Base-by-base conservation (phyloP, 2,329 filamentous ascomycete genomes). In the Ophiostoma quercus region DNA sequence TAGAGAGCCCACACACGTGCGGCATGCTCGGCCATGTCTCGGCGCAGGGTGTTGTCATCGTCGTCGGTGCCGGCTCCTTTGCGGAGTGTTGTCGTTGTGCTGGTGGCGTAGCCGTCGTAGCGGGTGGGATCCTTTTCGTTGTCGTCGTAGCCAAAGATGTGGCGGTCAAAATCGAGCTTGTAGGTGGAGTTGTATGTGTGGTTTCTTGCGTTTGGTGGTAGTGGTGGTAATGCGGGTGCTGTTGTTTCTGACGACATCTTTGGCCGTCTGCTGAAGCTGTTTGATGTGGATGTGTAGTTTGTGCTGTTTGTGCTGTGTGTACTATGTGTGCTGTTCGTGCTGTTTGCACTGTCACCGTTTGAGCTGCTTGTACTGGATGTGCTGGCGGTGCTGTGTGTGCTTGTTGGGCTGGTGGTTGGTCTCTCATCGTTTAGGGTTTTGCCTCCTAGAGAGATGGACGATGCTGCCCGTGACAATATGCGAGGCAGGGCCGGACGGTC, bases 1-100 rank as follows among this genome's bases (percentile, higher is more conserved):
- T 74, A 74, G 41, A 73, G 69, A 0, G 68, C 39, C 67, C 66
- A 47, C 32, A 74, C 67, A 22, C 67, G 71, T 7, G 14, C 25
- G 11, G 71, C 65, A 6, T 51, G 62, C 0, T 47, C 70, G 2
- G 66, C 70, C 72, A 74, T 73, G n/a, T 68, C 60, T n/a, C 14
- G 8, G 25, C 25, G 39, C 16, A 66, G 39, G 37, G 41, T 22
- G 41, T 32, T 67, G 51, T 32, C 51, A n/a, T 57, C 69, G 32
- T 66, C 16, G 63, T 25, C n/a, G 34, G 63, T 19, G 12, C 6
- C 63, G 9, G 32, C 4, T 32, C 32, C 32, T 39, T 37, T 32
- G 32, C 34, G 34, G 9, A 37, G 32, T n/a, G 32, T 66, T 4
- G 34, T 37, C 9, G 63, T 66, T 7, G 34, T 47, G 39, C 37